Percentiles rank a stretch among this genome's conserved stretches.
Conservation (phyloP, 345 rosid genomes). For the Eucalyptus virginea region DNA sequence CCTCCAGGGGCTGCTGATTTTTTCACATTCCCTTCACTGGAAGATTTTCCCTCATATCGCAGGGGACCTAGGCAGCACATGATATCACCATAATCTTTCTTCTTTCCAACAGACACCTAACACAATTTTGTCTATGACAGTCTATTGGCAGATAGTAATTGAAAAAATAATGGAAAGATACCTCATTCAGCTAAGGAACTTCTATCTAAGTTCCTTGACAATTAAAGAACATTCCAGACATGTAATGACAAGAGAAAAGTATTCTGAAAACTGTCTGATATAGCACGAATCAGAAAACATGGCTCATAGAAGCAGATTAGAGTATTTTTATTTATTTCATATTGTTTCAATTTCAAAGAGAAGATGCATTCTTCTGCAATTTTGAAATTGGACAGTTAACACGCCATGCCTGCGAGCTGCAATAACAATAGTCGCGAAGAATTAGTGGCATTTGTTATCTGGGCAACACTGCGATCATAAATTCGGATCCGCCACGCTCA, state of each 20-base stretch:
- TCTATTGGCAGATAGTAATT: neutral
- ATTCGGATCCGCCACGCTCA: neutral
- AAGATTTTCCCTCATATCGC: neutral
- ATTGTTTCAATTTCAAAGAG: neutral
- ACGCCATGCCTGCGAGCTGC: neutral
- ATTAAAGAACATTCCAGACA: neutral
- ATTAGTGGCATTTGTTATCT: neutral
- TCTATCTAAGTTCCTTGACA: neutral
- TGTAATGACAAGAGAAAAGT: neutral
- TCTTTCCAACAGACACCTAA: neutral
- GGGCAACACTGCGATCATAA: accelerated
- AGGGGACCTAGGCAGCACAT: neutral
- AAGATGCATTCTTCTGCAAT: accelerated
- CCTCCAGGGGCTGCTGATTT: neutral
- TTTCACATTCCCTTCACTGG: neutral
- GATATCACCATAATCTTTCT: neutral
- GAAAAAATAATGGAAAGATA: neutral
- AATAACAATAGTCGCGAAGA: neutral
- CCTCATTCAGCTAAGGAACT: neutral
- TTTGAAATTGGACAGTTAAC: neutral
- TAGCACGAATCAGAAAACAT: neutral
- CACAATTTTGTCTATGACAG: neutral
- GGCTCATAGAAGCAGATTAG: neutral
- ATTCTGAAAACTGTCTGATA: neutral
- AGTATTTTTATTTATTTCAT: neutral